Conservation (phyloP, 768 basidiomycete species). For the Boletus subparvulus region DNA sequence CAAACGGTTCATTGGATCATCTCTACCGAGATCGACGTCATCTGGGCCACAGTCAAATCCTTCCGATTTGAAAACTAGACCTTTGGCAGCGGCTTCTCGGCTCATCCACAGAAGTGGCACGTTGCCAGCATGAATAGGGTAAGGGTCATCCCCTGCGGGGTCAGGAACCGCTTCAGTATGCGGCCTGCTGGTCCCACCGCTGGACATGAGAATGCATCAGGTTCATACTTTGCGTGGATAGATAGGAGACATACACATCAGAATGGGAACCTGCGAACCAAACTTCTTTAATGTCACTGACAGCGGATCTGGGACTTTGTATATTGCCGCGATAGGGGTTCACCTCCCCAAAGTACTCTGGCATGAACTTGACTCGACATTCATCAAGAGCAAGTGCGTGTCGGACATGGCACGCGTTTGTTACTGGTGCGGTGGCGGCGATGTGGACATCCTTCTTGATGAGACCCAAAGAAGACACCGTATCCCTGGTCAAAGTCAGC, state of each 20-base stretch:
- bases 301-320: neutral
- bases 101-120: constrained; percentile 11
- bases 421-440: constrained; percentile 4
- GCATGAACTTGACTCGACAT: constrained; percentile 14
- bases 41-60: neutral
- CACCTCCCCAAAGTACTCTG: constrained; percentile 11
- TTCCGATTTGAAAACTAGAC: neutral
- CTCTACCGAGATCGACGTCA: constrained; percentile 5
- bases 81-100: constrained; percentile 3
- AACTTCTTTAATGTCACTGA: constrained; percentile 10
- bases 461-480: constrained; percentile 12
- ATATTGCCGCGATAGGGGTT: neutral
- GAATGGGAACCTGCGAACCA: constrained; percentile 13
- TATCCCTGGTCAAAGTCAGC: constrained; percentile 6
- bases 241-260: constrained; percentile 5
- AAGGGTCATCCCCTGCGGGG: neutral
- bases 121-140: constrained; percentile 3
- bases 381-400: constrained; percentile 17
- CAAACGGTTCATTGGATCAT: neutral
- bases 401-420: constrained; percentile 13
- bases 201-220: neutral
- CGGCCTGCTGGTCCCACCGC: neutral
- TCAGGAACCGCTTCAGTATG: too few relatives aligned
- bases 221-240: neutral
- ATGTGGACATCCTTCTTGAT: constrained; percentile 1